A percentile compares a stretch with the other conserved stretches of the same genome.
Evolutionary conservation across 352 stramenopile genomes (phyloP).

Genomic region (Pythium brachiatum): DNA sequence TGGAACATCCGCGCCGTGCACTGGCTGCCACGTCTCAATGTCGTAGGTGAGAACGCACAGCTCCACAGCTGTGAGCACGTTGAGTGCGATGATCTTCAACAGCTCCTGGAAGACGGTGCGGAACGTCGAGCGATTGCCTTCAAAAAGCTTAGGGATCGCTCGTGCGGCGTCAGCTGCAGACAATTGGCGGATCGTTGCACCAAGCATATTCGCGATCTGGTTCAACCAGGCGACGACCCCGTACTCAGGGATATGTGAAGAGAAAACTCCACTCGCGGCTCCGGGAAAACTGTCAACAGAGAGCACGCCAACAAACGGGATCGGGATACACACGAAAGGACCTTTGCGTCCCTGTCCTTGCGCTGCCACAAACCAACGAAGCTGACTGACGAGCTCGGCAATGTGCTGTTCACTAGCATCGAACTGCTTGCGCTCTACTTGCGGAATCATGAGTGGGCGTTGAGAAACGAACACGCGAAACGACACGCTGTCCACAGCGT

Average conservation of each 20-base stretch:
- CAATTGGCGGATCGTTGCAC: constrained; percentile 38
- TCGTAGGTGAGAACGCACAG: constrained; percentile 36
- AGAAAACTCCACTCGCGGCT: constrained; percentile 50
- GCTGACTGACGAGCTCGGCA: not conserved
- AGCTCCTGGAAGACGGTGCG: constrained; percentile 34
- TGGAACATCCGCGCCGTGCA: not conserved
- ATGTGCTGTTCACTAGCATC: constrained; percentile 5
- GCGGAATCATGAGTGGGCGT: constrained; percentile 41
- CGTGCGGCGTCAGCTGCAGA: constrained; percentile 23
- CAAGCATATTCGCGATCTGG: constrained; percentile 44
- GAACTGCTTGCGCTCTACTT: constrained; percentile 34
- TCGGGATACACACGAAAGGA: constrained; percentile 63
- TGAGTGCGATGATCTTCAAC: constrained; percentile 34
- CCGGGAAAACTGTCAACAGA: constrained; percentile 64
- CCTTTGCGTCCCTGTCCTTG: constrained; percentile 25
- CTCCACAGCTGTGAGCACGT: constrained; percentile 40
- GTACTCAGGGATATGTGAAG: constrained; percentile 42
- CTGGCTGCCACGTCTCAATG: not conserved
- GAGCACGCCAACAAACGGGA: constrained; percentile 67
- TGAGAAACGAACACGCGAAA: constrained; percentile 57
- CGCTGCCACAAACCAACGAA: constrained; percentile 20
- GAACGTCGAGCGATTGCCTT: constrained; percentile 58
- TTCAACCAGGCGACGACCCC: constrained; percentile 55
- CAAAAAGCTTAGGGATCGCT: constrained; percentile 40
- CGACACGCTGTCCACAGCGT: constrained; percentile 41